Conservation (phyloP, 192 early-diverging fungal species). For the Entomortierella lignicola region DNA sequence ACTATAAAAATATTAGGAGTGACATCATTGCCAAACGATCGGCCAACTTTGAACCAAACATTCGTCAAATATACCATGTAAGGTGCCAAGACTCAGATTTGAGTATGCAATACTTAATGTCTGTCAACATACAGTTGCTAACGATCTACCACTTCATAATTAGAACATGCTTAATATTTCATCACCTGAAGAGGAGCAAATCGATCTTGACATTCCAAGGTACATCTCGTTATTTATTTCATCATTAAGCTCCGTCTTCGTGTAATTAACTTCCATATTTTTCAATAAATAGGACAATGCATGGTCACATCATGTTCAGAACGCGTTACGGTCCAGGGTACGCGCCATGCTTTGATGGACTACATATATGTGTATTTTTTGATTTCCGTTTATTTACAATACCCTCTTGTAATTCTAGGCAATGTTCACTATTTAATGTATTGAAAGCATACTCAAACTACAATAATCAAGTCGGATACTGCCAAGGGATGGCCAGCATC, state of each 20-base stretch:
- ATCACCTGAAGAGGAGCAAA: slow-evolving; percentile 63
- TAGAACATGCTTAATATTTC: slow-evolving; percentile 50
- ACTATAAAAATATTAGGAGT: slow-evolving; percentile 22
- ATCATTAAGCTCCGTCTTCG: not conserved
- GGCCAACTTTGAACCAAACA: slow-evolving; percentile 29
- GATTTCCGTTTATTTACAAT: not conserved
- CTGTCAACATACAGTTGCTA: too few relatives aligned
- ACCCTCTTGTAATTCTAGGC: slow-evolving; percentile 61
- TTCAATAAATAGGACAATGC: slow-evolving; percentile 53
- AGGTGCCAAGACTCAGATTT: too few relatives aligned
- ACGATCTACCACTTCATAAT: too few relatives aligned
- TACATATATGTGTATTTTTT: not conserved
- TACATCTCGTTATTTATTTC: not conserved
- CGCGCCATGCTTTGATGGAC: not conserved
- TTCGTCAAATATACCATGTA: slow-evolving; percentile 50
- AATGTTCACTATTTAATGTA: slow-evolving; percentile 83
- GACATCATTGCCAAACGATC: slow-evolving; percentile 34
- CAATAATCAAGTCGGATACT: slow-evolving; percentile 86
- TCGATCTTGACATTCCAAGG: slow-evolving; percentile 70
- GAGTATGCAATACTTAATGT: too few relatives aligned
- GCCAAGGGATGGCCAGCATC: slow-evolving; percentile 88
- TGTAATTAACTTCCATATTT: not conserved
- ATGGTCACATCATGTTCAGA: slow-evolving; percentile 69
- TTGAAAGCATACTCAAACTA: slow-evolving; percentile 81
- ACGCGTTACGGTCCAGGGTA: slow-evolving; percentile 70